Evolutionary conservation across 2,329 filamentous ascomycete genomes (phyloP), one percentile per base, ranked within the genome.

Genomic region (Torrubiella hemipterigena): DNA sequence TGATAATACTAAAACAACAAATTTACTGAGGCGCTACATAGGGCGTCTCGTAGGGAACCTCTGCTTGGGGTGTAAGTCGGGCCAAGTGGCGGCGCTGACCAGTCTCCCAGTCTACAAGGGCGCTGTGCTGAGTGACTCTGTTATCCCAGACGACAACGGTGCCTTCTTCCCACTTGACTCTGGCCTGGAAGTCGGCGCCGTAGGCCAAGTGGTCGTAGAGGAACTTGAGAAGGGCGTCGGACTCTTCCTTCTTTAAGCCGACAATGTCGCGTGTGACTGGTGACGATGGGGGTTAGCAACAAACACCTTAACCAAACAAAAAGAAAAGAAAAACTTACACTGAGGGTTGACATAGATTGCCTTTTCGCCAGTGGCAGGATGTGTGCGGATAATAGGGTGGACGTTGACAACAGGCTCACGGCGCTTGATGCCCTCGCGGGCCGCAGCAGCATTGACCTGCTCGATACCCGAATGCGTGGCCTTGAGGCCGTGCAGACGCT

Each of bases 81-180:
- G 81, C 81, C 35, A 86, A 54, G 56, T 87, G 81, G 32, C 82
- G 66, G 35, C 82, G 63, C 48, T 79, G 71, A 6, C 80, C 80
- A 49, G 71, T 71, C 41, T 77, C 70, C 81, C 81, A 87, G 47
- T 87, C 81, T 10, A 85, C 59, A 24, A 85, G 58, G 2, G 81
- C 81, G 7, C 78, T 77, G 50, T 89, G 81, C 40, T 72, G 67
- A 10, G 78, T 83, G 3, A 85, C 73, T 17, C 80, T 67, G 57
- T 85, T 85, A 51, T 86, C 81, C 81, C 81, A 87, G 2, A 86
- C 76, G 3, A 86, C 77, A 0, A 87, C 81, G 0, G 79, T 85
- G 8, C 73, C 70, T 21, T 71, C 62, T 41, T 72, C 72, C 81
- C 81, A 87, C 49, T 78, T 78, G 24, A 89, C 66, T 17, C 75